A percentile compares a stretch with the other conserved stretches of the same genome.
Conservation (phyloP, 2,329 filamentous ascomycete species). For the Diaporthe humulicola region DNA sequence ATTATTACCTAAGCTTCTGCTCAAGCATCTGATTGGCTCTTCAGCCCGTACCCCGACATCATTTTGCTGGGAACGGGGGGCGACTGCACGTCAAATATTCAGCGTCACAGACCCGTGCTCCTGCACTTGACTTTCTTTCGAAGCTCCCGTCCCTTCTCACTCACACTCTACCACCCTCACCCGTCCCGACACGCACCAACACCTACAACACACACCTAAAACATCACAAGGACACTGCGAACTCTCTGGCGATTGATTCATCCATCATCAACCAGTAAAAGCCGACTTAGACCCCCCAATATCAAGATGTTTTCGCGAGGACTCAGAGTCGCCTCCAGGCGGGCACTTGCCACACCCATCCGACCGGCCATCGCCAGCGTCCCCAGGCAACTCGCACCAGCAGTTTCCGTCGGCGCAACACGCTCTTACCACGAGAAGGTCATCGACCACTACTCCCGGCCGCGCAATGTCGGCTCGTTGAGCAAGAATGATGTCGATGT, state of each 20-base stretch:
- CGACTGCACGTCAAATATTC: conserved; percentile 35
- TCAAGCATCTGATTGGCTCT: neutral
- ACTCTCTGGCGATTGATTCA: conserved; percentile 3
- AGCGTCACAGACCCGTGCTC: conserved; percentile 29
- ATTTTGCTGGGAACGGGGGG: conserved; percentile 29
- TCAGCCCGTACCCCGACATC: conserved; percentile 26
- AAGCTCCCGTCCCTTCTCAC: conserved; percentile 10
- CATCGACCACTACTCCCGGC: conserved; percentile 77
- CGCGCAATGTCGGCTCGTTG: conserved; percentile 69
- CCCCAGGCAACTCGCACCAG: conserved; percentile 57
- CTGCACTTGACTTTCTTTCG: conserved; percentile 1
- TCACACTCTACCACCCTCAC: neutral
- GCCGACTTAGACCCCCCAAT: neutral
- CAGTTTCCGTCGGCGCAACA: conserved; percentile 55
- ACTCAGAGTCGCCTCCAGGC: conserved; percentile 58
- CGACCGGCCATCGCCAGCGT: conserved; percentile 53
- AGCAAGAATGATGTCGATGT: conserved; percentile 85
- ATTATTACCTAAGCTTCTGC: neutral
- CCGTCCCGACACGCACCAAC: neutral
- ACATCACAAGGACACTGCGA: neutral
- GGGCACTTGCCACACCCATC: conserved; percentile 56
- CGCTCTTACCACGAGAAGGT: conserved; percentile 70
- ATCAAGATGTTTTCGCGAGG: conserved; percentile 62
- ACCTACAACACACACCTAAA: conserved; percentile 7
- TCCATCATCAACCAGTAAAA: neutral